Base-by-base conservation (phyloP, 768 basidiomycete species). In the Hypholoma sublateritium region DNA sequence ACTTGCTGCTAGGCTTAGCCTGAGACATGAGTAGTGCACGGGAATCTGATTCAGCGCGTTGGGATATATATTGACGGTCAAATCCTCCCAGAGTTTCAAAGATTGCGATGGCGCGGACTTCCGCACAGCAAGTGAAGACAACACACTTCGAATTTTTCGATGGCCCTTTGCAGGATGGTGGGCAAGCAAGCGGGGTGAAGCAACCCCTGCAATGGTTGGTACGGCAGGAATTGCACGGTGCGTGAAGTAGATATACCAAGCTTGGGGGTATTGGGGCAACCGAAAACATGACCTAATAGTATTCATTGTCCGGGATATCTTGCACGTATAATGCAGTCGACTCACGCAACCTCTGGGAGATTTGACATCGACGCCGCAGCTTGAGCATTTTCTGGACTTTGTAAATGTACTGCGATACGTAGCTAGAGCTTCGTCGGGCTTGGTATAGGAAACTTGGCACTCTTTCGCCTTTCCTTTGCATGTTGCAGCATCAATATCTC, bases 131-230 rank as follows among this genome's bases (percentile, higher is more conserved):
- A 3, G 64, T 64, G 28, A 69, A 46, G 37, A 77, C 70, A 2
- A 62, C 49, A 61, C 82, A 83, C 3, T 57, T 57, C 3, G 57
- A 22, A 39, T 68, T 71, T 37, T 68, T 70, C 6, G 62, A 46
- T 35, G 60, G 64, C 11, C 80, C 80, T 68, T 74, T 78, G 66
- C 82, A 84, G 1, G 69, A 63, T 12, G 58, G 37, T 5, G 70
- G 59, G 62, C 82, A 84, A 39, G 58, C 36, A 21, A 78, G 37
- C 4, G 72, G 67, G 12, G 62, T 65, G 62, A 80, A 77, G 65
- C 82, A 84, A 9, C 80, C 81, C 51, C 82, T 68, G 65, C 82
- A 82, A 57, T 81, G 74, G 46, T 72, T 76, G 2, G 71, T 76
- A 6, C 69, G 65, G 68, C 82, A 84, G 0, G 70, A 65, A 16